A percentile compares a stretch with the other conserved stretches of the same genome.
phyloP scores from a whole-genome alignment of 2,329 filamentous ascomycete genomes.

The Chrysosporium queenslandicum region DNA sequence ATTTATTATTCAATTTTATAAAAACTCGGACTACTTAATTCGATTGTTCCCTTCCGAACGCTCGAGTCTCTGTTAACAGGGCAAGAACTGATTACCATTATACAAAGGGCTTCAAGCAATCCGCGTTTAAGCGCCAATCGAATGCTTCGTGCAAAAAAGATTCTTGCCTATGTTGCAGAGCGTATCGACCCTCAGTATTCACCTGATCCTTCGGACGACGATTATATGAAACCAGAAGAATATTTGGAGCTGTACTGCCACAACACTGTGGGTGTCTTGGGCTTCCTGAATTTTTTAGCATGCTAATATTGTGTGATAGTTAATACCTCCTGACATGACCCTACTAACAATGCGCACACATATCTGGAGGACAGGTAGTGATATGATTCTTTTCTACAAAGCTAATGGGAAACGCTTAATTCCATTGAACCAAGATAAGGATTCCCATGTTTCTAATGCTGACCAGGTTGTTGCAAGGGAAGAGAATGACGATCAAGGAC shows the following conservation, averaged over 20 bases:
- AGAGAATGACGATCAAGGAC: background rate
- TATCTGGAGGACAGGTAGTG: constrained; percentile 89
- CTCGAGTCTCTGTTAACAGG: background rate
- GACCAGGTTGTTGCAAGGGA: background rate
- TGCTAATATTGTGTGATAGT: constrained; percentile 20
- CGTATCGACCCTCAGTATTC: constrained; percentile 64
- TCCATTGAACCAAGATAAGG: constrained; percentile 18
- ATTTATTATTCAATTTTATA: background rate
- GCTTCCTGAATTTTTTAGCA: too few relatives aligned
- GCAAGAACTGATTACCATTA: background rate
- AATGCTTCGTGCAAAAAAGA: constrained; percentile 93
- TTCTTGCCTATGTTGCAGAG: constrained; percentile 83
- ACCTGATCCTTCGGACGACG: constrained; percentile 46
- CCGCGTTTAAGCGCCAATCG: constrained; percentile 91
- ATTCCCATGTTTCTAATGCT: background rate
- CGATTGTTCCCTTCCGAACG: background rate
- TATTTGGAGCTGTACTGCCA: constrained; percentile 94
- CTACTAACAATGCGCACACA: constrained; percentile 87
- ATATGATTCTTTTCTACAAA: constrained; percentile 84
- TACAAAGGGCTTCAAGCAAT: constrained; percentile 40
- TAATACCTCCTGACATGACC: constrained; percentile 69
- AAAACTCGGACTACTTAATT: background rate
- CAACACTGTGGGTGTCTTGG: constrained; percentile 64
- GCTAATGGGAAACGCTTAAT: constrained; percentile 67
- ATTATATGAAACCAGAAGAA: constrained; percentile 68